Conservation (phyloP, 2,329 filamentous ascomycete species). For the Exophiala sp. region DNA sequence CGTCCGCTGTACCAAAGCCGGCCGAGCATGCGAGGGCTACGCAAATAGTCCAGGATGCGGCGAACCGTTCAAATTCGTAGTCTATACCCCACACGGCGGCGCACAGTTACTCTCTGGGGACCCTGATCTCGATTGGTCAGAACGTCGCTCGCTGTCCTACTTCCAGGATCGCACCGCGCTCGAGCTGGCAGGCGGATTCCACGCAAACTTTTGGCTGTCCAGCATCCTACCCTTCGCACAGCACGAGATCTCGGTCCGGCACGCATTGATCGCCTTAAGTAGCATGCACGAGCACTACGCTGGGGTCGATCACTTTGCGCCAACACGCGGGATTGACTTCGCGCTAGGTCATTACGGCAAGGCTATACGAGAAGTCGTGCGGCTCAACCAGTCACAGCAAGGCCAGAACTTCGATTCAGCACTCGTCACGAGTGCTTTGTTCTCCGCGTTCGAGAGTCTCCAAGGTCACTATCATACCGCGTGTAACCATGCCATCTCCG, state of each 20-base stretch:
- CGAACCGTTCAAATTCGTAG: slow-evolving; percentile 14
- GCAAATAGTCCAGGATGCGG: slow-evolving; percentile 5
- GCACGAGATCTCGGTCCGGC: slow-evolving; percentile 29
- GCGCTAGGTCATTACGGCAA: slow-evolving; percentile 49
- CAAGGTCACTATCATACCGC: slow-evolving; percentile 49
- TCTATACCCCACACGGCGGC: slow-evolving; percentile 11
- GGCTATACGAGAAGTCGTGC: slow-evolving; percentile 43
- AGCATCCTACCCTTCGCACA: slow-evolving; percentile 29
- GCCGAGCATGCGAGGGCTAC: slow-evolving; percentile 32
- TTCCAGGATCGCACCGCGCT: slow-evolving; percentile 30
- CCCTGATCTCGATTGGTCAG: slow-evolving; percentile 22
- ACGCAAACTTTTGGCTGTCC: slow-evolving; percentile 30
- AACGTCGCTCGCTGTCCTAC: slow-evolving; percentile 30
- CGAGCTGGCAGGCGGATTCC: slow-evolving; percentile 29
- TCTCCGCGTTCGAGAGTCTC: slow-evolving; percentile 55
- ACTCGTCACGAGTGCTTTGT: slow-evolving; percentile 49
- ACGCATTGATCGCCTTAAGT: slow-evolving; percentile 31
- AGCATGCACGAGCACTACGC: slow-evolving; percentile 31
- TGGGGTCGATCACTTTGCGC: slow-evolving; percentile 13
- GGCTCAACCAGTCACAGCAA: slow-evolving; percentile 35
- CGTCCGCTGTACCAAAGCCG: slow-evolving; percentile 30
- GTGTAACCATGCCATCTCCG: slow-evolving; percentile 35
- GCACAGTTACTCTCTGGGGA: slow-evolving; percentile 1
- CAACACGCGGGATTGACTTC: slow-evolving; percentile 29
- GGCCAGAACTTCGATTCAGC: slow-evolving; percentile 34